Percentiles rank a stretch among this genome's conserved stretches.
phyloP scores from a whole-genome alignment of 441 rosid species.

The Arabidopsis lyrata region DNA sequence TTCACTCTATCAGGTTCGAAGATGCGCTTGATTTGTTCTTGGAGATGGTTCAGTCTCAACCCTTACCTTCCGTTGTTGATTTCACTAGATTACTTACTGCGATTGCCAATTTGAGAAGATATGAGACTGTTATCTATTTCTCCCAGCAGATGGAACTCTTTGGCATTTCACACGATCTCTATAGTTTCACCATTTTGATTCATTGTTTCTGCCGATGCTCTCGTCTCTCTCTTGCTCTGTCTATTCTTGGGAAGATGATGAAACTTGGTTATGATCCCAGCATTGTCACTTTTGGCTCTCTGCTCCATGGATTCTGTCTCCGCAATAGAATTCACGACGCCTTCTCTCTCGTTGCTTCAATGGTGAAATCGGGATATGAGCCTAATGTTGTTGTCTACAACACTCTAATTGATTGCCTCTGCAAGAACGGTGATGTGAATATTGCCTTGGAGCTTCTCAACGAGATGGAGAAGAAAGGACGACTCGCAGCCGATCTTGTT shows the following conservation, averaged over 20 bases:
- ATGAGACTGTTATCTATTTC: slow-evolving; percentile 3
- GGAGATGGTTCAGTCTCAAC: slow-evolving; percentile 23
- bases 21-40: slow-evolving; percentile 29
- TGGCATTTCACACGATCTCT: slow-evolving; percentile 18
- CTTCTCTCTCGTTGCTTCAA: not conserved
- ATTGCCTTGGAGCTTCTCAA: not conserved
- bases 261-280: slow-evolving; percentile 24
- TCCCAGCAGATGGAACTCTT: not conserved
- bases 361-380: not conserved
- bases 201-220: slow-evolving; percentile 20
- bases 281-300: slow-evolving; percentile 16
- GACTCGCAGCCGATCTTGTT: not conserved
- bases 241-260: slow-evolving; percentile 8
- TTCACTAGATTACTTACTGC: slow-evolving; percentile 14
- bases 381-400: slow-evolving; percentile 20
- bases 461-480: not conserved
- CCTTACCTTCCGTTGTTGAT: slow-evolving; percentile 21
- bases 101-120: not conserved
- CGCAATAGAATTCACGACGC: not conserved
- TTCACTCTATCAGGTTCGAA: not conserved
- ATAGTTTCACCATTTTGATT: slow-evolving; percentile 17
- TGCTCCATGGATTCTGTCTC: slow-evolving; percentile 17
- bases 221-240: not conserved
- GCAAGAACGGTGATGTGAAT: slow-evolving; percentile 1
- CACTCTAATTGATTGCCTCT: not conserved